These are phyloP conservation scores for Komagataella pseudopastoris DNA, from an alignment of 805 yeast genomes.

Conservation along the genomic window DNA sequence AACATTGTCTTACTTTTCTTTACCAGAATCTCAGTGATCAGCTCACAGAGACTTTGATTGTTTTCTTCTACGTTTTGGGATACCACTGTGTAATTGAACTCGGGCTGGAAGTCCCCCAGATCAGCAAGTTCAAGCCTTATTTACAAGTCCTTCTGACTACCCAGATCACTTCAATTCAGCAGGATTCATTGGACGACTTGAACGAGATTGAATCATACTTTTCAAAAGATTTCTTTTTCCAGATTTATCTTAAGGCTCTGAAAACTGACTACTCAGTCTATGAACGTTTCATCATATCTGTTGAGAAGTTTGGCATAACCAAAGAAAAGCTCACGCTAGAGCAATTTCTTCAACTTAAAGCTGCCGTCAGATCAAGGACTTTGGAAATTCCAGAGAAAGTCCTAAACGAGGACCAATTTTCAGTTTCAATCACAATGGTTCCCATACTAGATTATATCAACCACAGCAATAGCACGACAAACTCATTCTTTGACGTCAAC, in stretches of 20 bases:
- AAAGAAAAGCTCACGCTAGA: background rate
- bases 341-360: conserved; percentile 8
- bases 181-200: background rate
- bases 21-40: background rate
- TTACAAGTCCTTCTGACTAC: background rate
- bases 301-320: background rate
- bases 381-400: conserved; percentile 44
- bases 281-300: background rate
- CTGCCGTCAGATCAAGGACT: conserved; percentile 44
- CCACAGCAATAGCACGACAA: conserved; percentile 29
- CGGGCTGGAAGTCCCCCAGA: background rate
- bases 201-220: background rate
- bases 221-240: background rate
- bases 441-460: conserved; percentile 61
- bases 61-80: background rate
- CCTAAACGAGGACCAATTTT: conserved; percentile 21
- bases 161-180: background rate
- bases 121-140: background rate
- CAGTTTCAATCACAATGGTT: conserved; percentile 41
- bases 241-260: background rate
- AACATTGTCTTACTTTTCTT: background rate
- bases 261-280: background rate
- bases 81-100: background rate
- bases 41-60: background rate
- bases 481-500: conserved; percentile 53